phyloP scores from a whole-genome alignment of 176 grass and related monocot genomes.

The Eragrostis curvula region DNA sequence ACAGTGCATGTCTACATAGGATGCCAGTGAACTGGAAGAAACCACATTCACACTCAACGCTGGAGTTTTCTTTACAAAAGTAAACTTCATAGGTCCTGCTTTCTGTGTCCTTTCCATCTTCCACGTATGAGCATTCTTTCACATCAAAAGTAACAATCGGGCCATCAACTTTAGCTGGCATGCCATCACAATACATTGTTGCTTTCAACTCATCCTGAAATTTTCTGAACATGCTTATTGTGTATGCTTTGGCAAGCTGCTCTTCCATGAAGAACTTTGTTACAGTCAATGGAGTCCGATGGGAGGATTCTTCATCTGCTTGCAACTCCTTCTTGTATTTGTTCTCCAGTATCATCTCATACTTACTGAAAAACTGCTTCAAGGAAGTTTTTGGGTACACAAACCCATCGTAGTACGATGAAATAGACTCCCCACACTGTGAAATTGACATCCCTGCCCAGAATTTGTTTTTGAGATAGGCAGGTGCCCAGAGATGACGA shows the following conservation, averaged over 20 bases:
- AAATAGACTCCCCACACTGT: conserved; percentile 57
- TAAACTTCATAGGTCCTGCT: conserved; percentile 77
- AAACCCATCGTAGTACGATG: conserved; percentile 91
- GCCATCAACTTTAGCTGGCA: conserved; percentile 67
- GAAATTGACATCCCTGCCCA: conserved; percentile 90
- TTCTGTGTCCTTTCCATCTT: conserved; percentile 83
- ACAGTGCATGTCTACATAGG: conserved; percentile 87
- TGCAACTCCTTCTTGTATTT: conserved; percentile 95
- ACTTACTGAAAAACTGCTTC: conserved; percentile 94
- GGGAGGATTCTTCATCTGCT: conserved; percentile 84
- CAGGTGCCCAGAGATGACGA: conserved; percentile 74
- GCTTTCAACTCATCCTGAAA: conserved; percentile 98
- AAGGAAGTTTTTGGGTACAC: conserved; percentile 91
- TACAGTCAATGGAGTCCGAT: conserved; percentile 79
- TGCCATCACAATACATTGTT: conserved; percentile 95
- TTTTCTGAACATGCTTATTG: conserved; percentile 90
- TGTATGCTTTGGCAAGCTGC: conserved; percentile 88
- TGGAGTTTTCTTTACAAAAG: conserved; percentile 61
- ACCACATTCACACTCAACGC: conserved; percentile 80
- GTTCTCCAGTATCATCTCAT: conserved; percentile 83
- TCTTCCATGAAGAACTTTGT: conserved; percentile 99
- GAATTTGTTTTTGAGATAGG: conserved; percentile 86
- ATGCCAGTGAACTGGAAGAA: conserved; percentile 85
- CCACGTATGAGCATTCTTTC: conserved; percentile 89
- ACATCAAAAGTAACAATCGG: conserved; percentile 71